Conservation (phyloP, 2,329 filamentous ascomycete genomes). For the Arthrinium phaeospermum region DNA sequence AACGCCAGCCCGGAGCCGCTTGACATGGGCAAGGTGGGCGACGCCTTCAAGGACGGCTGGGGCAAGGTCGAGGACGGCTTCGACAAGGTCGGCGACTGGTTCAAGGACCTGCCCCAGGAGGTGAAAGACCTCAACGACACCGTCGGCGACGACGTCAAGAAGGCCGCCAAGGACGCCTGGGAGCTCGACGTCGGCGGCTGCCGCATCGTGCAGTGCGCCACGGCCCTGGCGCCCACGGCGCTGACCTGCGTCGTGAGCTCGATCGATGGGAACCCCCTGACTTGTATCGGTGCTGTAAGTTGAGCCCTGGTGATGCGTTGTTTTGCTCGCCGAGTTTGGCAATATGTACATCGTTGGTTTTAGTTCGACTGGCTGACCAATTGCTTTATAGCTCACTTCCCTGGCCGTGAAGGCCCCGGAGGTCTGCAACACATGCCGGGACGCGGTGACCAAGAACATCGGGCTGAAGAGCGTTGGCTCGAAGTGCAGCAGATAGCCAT, state of each 20-base stretch:
- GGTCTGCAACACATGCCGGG: neutral
- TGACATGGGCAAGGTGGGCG: neutral
- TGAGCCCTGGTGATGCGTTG: neutral
- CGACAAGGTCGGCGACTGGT: conserved; percentile 11
- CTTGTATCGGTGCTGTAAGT: conserved; percentile 7
- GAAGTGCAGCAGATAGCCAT: neutral
- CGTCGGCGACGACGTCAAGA: conserved; percentile 17
- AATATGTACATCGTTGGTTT: neutral
- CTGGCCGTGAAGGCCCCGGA: neutral
- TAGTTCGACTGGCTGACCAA: neutral
- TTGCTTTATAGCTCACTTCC: neutral
- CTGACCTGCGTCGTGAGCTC: conserved; percentile 8
- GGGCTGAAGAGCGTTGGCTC: neutral
- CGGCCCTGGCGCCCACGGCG: conserved; percentile 14
- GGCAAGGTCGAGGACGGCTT: conserved; percentile 7
- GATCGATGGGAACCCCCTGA: neutral
- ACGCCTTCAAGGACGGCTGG: conserved; percentile 1
- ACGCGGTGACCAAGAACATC: neutral
- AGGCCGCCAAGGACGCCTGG: conserved; percentile 15
- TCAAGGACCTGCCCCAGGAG: neutral
- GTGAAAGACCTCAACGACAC: conserved; percentile 9
- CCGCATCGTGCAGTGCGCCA: conserved; percentile 11
- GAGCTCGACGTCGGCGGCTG: conserved; percentile 8
- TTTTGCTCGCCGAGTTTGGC: neutral
- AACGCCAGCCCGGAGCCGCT: neutral